A percentile compares a stretch with the other conserved stretches of the same genome.
Conservation (phyloP, 192 early-diverging fungal genomes). For the Funneliformis geosporum region DNA sequence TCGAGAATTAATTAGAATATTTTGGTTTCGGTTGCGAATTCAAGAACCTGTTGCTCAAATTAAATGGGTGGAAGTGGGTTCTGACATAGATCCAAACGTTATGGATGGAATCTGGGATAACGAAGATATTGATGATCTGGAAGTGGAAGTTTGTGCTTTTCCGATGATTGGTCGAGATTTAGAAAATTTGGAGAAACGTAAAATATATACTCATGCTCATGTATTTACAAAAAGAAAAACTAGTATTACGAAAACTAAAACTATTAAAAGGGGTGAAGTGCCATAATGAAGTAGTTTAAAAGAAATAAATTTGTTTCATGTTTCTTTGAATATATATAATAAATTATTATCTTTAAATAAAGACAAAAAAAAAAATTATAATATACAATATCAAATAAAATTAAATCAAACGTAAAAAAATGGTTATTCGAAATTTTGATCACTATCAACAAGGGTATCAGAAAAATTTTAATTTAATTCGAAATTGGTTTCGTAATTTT, state of each 20-base stretch:
- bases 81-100: not conserved
- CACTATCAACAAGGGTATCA: no score
- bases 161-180: not conserved
- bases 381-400: no score
- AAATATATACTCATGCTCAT: not conserved
- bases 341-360: no score
- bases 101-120: not conserved
- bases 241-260: no score
- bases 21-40: not conserved
- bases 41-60: not conserved
- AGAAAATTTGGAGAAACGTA: not conserved
- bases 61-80: not conserved
- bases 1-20: not conserved
- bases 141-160: not conserved
- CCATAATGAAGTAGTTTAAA: no score
- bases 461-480: conserved; percentile 1
- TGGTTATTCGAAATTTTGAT: no score
- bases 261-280: no score
- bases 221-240: not conserved
- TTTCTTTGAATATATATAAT: no score
- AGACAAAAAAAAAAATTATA: no score
- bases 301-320: no score
- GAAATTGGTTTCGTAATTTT: conserved; percentile 1
- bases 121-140: not conserved
- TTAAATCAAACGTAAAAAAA: no score